A percentile compares a stretch with the other conserved stretches of the same genome.
phyloP scores from a whole-genome alignment of 176 grass and related monocot species.

The Ensete ventricosum region DNA sequence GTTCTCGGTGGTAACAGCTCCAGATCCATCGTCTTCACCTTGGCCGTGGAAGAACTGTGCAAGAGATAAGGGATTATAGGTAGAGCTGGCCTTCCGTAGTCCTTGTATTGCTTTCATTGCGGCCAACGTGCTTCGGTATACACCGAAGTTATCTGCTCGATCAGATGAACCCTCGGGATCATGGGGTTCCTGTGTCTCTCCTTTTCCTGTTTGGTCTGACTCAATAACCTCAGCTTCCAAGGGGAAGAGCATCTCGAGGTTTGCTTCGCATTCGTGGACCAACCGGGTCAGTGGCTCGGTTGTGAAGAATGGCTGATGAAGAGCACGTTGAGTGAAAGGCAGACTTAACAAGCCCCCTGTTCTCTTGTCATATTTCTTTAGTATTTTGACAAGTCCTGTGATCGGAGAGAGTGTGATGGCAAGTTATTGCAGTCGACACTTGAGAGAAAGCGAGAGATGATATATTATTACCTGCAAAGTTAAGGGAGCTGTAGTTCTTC shows the following conservation, averaged over 20 bases:
- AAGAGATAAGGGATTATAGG: constrained; percentile 68
- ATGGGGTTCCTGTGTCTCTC: constrained; percentile 6
- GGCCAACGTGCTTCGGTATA: constrained; percentile 71
- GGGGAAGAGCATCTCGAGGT: constrained; percentile 84
- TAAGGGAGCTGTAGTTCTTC: constrained; percentile 87
- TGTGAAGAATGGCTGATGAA: constrained; percentile 93
- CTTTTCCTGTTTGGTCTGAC: constrained; percentile 38
- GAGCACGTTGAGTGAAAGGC: constrained; percentile 80
- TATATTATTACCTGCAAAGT: constrained; percentile 57
- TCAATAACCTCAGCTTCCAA: constrained; percentile 80
- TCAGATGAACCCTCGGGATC: constrained; percentile 27
- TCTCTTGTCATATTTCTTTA: constrained; percentile 98
- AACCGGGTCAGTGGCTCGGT: constrained; percentile 71
- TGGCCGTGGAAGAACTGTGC: constrained; percentile 71
- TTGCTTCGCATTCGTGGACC: constrained; percentile 81
- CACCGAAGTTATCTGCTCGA: constrained; percentile 38
- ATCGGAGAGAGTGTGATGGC: background rate
- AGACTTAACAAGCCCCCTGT: constrained; percentile 67
- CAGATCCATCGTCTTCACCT: constrained; percentile 57
- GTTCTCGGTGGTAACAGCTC: constrained; percentile 66
- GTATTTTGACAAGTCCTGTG: constrained; percentile 81
- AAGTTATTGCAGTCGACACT: background rate
- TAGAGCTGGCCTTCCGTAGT: constrained; percentile 78
- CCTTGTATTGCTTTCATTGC: constrained; percentile 86
- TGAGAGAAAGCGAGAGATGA: background rate